These are phyloP conservation scores for Aspergillus ostianus DNA, from an alignment of 495 filamentous ascomycete species.

Conservation along the genomic window DNA sequence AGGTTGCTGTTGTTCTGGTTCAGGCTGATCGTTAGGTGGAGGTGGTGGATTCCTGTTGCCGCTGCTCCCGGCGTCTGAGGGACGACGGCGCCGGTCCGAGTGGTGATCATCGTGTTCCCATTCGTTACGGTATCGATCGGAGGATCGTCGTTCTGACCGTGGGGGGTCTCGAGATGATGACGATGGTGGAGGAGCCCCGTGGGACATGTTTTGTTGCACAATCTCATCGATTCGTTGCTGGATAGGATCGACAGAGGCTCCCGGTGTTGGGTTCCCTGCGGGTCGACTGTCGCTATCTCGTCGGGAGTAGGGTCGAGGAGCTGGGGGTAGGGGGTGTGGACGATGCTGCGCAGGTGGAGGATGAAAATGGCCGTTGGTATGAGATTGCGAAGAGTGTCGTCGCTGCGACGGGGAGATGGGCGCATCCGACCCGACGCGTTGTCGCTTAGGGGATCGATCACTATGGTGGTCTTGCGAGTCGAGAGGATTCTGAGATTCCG, in stretches of 20 bases:
- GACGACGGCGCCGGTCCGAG: constrained; percentile 11
- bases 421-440: constrained; percentile 32
- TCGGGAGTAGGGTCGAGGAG: constrained; percentile 17
- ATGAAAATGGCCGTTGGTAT: constrained; percentile 20
- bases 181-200: neutral
- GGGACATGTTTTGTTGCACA: constrained; percentile 26
- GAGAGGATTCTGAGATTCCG: constrained; percentile 8
- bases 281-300: constrained; percentile 17
- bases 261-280: constrained; percentile 3
- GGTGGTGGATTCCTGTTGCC: neutral
- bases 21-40: neutral
- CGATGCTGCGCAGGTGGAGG: constrained; percentile 14
- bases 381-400: neutral
- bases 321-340: constrained; percentile 17
- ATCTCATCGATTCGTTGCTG: constrained; percentile 38
- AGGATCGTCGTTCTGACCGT: constrained; percentile 11
- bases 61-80: constrained; percentile 8
- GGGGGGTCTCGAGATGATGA: constrained; percentile 4
- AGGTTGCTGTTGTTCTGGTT: neutral
- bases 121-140: constrained; percentile 20
- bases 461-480: constrained; percentile 23
- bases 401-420: constrained; percentile 12
- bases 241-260: constrained; percentile 21
- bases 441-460: constrained; percentile 41
- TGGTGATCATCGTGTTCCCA: constrained; percentile 14